These are phyloP conservation scores for Lophiostoma macrostomum DNA, from an alignment of 495 filamentous ascomycete genomes.

Conservation along the genomic window DNA sequence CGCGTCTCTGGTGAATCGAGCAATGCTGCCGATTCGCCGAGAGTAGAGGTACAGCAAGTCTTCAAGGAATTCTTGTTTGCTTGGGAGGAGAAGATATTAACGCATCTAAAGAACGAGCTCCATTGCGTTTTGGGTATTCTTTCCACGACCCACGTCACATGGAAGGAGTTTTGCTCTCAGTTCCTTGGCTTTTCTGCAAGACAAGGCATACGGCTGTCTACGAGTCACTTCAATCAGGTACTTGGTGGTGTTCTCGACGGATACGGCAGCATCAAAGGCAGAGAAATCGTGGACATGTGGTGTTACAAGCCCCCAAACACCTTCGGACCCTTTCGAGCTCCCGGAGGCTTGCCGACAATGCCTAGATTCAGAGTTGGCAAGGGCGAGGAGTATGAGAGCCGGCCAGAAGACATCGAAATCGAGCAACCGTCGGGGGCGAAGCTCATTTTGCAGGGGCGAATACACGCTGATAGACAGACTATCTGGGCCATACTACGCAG, in stretches of 20 bases:
- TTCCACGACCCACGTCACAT: constrained; percentile 18
- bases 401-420: constrained; percentile 26
- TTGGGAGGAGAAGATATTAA: constrained; percentile 22
- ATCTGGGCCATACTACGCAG: constrained; percentile 20
- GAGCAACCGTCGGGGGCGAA: constrained; percentile 4
- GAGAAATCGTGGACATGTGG: constrained; percentile 27
- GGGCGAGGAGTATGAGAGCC: constrained; percentile 20
- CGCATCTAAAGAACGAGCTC: constrained; percentile 11
- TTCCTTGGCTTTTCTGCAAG: constrained; percentile 12
- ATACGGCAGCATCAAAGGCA: constrained; percentile 25
- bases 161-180: constrained; percentile 14
- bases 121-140: constrained; percentile 23
- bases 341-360: constrained; percentile 29
- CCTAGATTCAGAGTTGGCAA: constrained; percentile 14
- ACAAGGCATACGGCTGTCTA: constrained; percentile 11
- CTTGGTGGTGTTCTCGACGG: constrained; percentile 25
- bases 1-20: constrained; percentile 8
- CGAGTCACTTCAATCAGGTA: constrained; percentile 27
- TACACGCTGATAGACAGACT: constrained; percentile 24
- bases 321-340: constrained; percentile 21
- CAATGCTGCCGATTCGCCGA: background rate
- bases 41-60: background rate
- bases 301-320: constrained; percentile 16
- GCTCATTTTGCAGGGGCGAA: constrained; percentile 21
- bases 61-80: constrained; percentile 23